Evolutionary conservation across 768 basidiomycete genomes (phyloP).

Genomic region (Hericium alpestre): DNA sequence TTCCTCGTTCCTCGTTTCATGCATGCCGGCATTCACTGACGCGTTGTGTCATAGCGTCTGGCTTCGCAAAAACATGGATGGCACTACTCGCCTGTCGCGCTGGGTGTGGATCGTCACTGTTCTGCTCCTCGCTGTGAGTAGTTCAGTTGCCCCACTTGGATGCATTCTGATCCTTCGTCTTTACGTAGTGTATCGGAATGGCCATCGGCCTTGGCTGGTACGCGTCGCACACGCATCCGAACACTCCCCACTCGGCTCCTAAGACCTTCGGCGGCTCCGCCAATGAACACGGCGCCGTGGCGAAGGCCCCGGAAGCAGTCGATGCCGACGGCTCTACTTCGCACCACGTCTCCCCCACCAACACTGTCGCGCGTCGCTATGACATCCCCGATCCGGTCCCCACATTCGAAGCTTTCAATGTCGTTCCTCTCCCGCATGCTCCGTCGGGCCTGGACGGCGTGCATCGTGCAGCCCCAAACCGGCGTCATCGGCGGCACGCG

Average conservation of each 20-base stretch:
- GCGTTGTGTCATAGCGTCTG: conserved; percentile 36
- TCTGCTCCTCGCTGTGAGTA: conserved; percentile 41
- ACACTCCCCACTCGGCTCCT: conserved; percentile 39
- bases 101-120: conserved; percentile 69
- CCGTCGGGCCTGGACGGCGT: neutral
- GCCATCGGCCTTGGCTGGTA: conserved; percentile 55
- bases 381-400: conserved; percentile 14
- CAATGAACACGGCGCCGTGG: conserved; percentile 22
- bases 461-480: neutral
- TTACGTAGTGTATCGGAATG: conserved; percentile 34
- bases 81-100: conserved; percentile 40
- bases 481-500: neutral
- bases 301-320: conserved; percentile 13
- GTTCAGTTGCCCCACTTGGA: neutral
- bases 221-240: conserved; percentile 33
- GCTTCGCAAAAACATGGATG: conserved; percentile 53
- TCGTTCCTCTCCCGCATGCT: conserved; percentile 6
- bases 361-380: conserved; percentile 39
- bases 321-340: conserved; percentile 12
- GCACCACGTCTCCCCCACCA: conserved; percentile 48
- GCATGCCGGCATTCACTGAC: neutral
- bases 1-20: neutral
- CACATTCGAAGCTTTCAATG: conserved; percentile 4
- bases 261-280: conserved; percentile 56
- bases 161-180: neutral